These are phyloP conservation scores for Penicillium argentinense DNA, from an alignment of 495 filamentous ascomycete genomes.

Conservation along the genomic window DNA sequence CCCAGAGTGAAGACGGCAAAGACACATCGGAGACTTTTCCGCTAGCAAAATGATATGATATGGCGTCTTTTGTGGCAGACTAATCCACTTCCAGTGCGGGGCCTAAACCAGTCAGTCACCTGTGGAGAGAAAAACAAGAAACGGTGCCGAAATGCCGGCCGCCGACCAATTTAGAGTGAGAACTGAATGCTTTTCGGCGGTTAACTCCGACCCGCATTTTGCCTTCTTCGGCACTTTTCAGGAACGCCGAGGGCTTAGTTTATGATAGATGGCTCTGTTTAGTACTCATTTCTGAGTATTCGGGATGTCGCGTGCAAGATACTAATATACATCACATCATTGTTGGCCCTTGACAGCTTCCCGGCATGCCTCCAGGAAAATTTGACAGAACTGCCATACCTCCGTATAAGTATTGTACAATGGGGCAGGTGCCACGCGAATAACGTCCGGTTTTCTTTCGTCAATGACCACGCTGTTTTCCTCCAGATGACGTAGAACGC, in stretches of 20 bases:
- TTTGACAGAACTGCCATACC: conserved; percentile 71
- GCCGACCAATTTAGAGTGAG: not conserved
- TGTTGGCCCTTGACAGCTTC: conserved; percentile 27
- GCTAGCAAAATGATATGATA: not conserved
- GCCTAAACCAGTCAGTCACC: conserved; percentile 1
- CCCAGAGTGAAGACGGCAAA: too few relatives aligned
- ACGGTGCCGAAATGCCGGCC: conserved; percentile 23
- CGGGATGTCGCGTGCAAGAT: too few relatives aligned
- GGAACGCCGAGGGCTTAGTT: too few relatives aligned
- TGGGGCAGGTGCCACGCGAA: conserved; percentile 88
- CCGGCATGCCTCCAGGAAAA: conserved; percentile 40
- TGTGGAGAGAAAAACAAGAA: conserved; percentile 12
- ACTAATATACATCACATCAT: conserved; percentile 1
- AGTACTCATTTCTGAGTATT: too few relatives aligned
- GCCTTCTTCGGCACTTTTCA: too few relatives aligned
- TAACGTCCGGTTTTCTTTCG: conserved; percentile 85
- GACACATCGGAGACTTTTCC: not conserved
- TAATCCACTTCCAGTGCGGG: not conserved
- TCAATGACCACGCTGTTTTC: conserved; percentile 76
- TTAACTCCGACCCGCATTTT: conserved; percentile 5
- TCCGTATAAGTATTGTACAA: conserved; percentile 86
- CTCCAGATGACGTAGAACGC: conserved; percentile 67
- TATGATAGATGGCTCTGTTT: too few relatives aligned
- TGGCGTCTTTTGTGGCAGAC: not conserved
- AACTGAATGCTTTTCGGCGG: conserved; percentile 5